A percentile compares a stretch with the other conserved stretches of the same genome.
Evolutionary conservation across 768 basidiomycete species (phyloP).

Genomic region (Collybia sordida): DNA sequence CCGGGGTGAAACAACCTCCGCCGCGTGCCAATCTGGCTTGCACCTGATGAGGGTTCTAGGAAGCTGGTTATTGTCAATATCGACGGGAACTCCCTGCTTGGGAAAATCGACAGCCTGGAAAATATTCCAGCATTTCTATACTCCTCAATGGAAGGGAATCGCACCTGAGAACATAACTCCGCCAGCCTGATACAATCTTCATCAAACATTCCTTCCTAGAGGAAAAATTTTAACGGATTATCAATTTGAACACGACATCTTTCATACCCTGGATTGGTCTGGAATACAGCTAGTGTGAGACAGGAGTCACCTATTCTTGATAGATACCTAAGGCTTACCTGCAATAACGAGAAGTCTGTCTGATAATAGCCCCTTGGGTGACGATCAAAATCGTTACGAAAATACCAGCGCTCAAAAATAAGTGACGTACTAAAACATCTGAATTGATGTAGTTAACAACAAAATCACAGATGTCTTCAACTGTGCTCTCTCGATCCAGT

Average conservation of each 20-base stretch:
- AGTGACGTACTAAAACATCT: slow-evolving; percentile 62
- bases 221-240: neutral
- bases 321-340: slow-evolving; percentile 37
- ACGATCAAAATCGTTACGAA: slow-evolving; percentile 2
- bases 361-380: slow-evolving; percentile 62
- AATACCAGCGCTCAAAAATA: neutral
- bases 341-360: slow-evolving; percentile 70
- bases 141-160: neutral
- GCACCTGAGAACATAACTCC: slow-evolving; percentile 53
- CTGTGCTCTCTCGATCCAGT: slow-evolving; percentile 49
- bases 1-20: slow-evolving; percentile 52
- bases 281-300: neutral
- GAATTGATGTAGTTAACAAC: slow-evolving; percentile 84
- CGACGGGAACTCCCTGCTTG: slow-evolving; percentile 70
- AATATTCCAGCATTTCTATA: neutral
- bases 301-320: neutral
- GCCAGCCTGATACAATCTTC: slow-evolving; percentile 57
- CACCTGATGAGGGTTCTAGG: slow-evolving; percentile 59
- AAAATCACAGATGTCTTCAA: slow-evolving; percentile 78
- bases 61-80: slow-evolving; percentile 41
- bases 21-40: slow-evolving; percentile 80
- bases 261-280: slow-evolving; percentile 71
- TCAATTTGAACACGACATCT: neutral
- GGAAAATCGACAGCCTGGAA: slow-evolving; percentile 74
- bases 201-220: slow-evolving; percentile 63